These are phyloP conservation scores for Kodamaea suecica DNA, from an alignment of 1,139 yeast species.

Conservation along the genomic window DNA sequence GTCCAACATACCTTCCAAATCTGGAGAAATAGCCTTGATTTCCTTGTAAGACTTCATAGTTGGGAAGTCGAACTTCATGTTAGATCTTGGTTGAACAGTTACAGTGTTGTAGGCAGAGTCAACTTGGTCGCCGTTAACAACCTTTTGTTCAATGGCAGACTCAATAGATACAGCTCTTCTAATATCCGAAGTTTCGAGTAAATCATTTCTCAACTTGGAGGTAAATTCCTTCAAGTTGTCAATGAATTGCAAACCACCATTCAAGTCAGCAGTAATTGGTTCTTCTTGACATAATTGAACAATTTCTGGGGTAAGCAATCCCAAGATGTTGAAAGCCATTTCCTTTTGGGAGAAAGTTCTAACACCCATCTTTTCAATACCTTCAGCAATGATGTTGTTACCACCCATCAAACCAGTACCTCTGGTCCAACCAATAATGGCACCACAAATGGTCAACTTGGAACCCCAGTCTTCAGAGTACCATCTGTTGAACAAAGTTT, in stretches of 20 bases:
- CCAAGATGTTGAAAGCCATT: constrained; percentile 97
- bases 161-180: constrained; percentile 95
- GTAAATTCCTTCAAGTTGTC: constrained; percentile 90
- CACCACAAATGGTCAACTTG: constrained; percentile 95
- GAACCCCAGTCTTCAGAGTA: constrained; percentile 94
- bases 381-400: constrained; percentile 96
- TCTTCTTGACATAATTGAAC: constrained; percentile 85
- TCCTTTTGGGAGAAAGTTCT: constrained; percentile 98
- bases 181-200: constrained; percentile 82
- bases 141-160: constrained; percentile 88
- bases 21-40: constrained; percentile 66
- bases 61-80: constrained; percentile 93
- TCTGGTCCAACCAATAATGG: constrained; percentile 99
- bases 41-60: constrained; percentile 72
- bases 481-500: constrained; percentile 98
- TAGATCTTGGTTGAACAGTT: constrained; percentile 84
- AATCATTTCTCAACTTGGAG: constrained; percentile 73
- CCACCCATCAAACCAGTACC: constrained; percentile 99
- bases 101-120: constrained; percentile 82
- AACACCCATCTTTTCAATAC: constrained; percentile 92
- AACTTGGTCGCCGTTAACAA: constrained; percentile 84
- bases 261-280: constrained; percentile 96
- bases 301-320: constrained; percentile 85
- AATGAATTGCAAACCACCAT: constrained; percentile 95
- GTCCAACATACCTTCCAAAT: constrained; percentile 87